Evolutionary conservation across 495 filamentous ascomycete genomes (phyloP), one percentile per base, ranked within the genome.

Genomic region (Aspergillus saccharolyticus): DNA sequence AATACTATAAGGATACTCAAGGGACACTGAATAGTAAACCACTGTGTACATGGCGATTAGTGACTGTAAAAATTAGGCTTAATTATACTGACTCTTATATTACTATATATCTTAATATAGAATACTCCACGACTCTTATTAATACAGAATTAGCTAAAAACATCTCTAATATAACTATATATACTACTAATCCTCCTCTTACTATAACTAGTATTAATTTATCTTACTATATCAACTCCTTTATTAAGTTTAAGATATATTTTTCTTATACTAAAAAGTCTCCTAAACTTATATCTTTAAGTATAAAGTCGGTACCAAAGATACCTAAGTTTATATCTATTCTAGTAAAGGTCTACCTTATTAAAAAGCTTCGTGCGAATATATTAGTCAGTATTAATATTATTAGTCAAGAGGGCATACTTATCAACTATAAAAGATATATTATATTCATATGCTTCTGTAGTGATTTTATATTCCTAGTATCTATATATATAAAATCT

Each of bases 321-420:
- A 39, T 39, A 9, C 10, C 14, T 39, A 39, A 10, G 14, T 39
- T 9, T 12, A 39, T 2, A 4, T 4, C 9, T 4, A 4, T 15
- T 39, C 2, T 39, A 39, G 7, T 39, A 39, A 39, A 12, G 10
- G 14, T 39, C 7, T 39, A 39, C 14, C 14, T 39, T 39, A 39
- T 39, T 39, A 39, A 39, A 39, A 39, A 39, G 2, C 33, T 39
- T 12, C 14, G 14, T 15, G 4, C 12, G 2, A 12, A 39, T 51
- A 28, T 51, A 51, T 15, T 51, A 5, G 30, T 17, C 30, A 51
- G n/a, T 51, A 51, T 19, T 48, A 48, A 25, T 48, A 5, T 48
- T 14, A 48, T 48, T 22, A 22, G n/a, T 6, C 24, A 48, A 4
- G 15, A 48, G 24, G 16, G 14, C 14, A 51, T 28, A 18, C 16